Evolutionary conservation across 2,329 filamentous ascomycete species (phyloP), one percentile per base, ranked within the genome.

Genomic region (Aschersonia sp.): DNA sequence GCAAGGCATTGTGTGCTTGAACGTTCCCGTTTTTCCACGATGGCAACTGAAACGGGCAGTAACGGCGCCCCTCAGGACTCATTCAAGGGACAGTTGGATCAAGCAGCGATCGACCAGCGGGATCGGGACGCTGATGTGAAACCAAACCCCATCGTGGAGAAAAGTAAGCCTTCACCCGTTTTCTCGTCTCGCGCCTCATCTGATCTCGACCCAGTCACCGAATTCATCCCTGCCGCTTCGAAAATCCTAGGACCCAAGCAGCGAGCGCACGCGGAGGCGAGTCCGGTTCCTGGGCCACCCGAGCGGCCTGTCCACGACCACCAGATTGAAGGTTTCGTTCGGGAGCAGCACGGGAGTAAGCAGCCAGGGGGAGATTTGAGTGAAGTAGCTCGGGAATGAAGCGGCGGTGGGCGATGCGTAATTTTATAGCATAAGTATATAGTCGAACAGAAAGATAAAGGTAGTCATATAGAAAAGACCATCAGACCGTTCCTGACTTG

Each of bases 321-420:
- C 4, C 66, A 71, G 53, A 74, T 77, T 45, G 72, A 73, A 51
- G 69, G 74, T 31, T 77, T 77, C 50, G 59, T 77, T 32, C 64
- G 70, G 45, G 71, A 75, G 45, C 73, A 76, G 59, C 71, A 77
- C 54, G 58, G 66, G 40, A 76, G 72, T 58, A 69, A 66, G 20
- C 30, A 41, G 44, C 50, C 45, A 51, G 61, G 55, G 31, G 53
- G 59, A 9, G 58, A 63, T 30, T 9, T 44, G 44, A 40, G 28
- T 9, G 6, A 32, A 2, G 46, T 43, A 5, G 44, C 30, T 12
- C 32, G 30, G 58, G 56, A 5, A 44, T 59, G 28, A 20, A 20
- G 20, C 20, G 20, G 20, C 20, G 20, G 20, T 20, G 20, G 2
- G 20, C 20, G 20, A 20, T 20, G 20, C 20, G 20, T 20, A 20